These are phyloP conservation scores for Gardenia jasminoides DNA, from an alignment of 257 asterid genomes.

Conservation along the genomic window DNA sequence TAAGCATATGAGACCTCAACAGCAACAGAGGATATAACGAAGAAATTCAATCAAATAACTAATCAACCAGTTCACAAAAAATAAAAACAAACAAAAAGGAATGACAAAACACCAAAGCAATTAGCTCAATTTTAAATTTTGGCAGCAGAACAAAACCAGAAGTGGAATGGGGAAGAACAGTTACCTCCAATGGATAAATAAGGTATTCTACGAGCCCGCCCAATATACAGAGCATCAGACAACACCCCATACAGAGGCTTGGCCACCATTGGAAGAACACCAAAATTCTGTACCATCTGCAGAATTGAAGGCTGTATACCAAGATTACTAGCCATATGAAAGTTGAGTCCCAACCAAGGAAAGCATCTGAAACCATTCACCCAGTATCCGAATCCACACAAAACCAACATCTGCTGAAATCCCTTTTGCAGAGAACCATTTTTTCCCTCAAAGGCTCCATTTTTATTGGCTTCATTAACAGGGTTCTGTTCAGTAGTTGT, in stretches of 20 bases:
- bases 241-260: constrained; percentile 83
- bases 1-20: neutral
- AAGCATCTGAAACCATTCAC: constrained; percentile 88
- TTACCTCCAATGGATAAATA: constrained; percentile 84
- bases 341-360: constrained; percentile 87
- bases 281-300: constrained; percentile 78
- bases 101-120: neutral
- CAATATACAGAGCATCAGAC: constrained; percentile 80
- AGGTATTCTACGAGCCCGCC: constrained; percentile 81
- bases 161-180: neutral
- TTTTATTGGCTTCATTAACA: constrained; percentile 22
- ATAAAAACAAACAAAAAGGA: neutral
- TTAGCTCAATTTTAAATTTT: neutral
- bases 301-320: constrained; percentile 65
- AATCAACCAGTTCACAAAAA: neutral
- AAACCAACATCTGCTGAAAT: constrained; percentile 48
- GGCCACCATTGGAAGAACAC: constrained; percentile 78
- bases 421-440: constrained; percentile 38
- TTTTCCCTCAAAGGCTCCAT: constrained; percentile 24
- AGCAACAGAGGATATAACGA: too few species aligned
- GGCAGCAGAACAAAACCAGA: neutral
- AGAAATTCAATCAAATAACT: neutral
- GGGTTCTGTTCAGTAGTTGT: constrained; percentile 30
- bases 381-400: constrained; percentile 86
- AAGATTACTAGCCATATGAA: constrained; percentile 66